Evolutionary conservation across 805 yeast species (phyloP), one percentile per base, ranked within the genome.

Genomic region (Wickerhamiella kurtzmanii): DNA sequence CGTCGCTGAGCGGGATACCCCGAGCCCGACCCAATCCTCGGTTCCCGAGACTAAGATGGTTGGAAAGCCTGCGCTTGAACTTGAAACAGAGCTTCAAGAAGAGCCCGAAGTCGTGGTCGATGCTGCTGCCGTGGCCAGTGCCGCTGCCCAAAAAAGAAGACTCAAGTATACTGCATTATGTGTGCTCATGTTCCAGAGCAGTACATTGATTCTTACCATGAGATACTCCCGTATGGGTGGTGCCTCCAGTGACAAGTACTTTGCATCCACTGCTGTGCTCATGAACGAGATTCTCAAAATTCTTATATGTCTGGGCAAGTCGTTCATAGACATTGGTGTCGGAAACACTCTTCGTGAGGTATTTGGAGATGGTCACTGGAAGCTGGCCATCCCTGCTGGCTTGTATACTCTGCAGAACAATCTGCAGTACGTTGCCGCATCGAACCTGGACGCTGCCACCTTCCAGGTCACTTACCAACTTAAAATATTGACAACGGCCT

Each of bases 391-490:
- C 35, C 71, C 71, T 1, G 71, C 71, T 4, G 59, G 60, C 11
- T 58, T 67, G 18, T 67, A 67, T 53, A 67, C 69, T n/a, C 38
- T 64, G 41, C 68, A 64, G 52, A 66, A 66, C 55, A 57, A 65
- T 32, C 56, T 66, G 43, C 70, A 66, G 51, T 66, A 66, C 47
- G 65, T 64, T 20, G 71, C 71, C 2, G 71, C 67, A 6, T 63
- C 69, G 16, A 64, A 65, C 55, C 55, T 67, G 36, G 67, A 64
- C 43, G 71, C 71, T 1, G 69, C 70, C 13, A 64, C 69, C 4
- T 66, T 67, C 54, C 71, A 67, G 56, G 71, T 67, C 46, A 64
- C 69, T 8, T 67, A 67, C 57, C 71, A 67, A 58, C 64, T 67
- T 46, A 67, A 67, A 52, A 67, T 67, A 46, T 55, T 67, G 50